phyloP scores from a whole-genome alignment of 2,329 filamentous ascomycete species.

The Fusarium setosum region DNA sequence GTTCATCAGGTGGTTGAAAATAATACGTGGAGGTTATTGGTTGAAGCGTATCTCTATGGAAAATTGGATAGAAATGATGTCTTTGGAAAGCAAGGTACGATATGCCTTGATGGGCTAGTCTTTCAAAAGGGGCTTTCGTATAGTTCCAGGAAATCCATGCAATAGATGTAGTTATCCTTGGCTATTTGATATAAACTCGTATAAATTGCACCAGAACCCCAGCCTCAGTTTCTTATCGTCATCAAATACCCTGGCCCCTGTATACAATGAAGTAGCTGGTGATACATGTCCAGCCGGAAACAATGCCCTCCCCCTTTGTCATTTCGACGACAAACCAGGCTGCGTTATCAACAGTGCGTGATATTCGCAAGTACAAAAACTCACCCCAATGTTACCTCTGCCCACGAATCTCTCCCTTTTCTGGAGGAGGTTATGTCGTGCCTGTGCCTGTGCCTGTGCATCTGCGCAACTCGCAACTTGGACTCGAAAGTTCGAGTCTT shows the following conservation, averaged over 20 bases:
- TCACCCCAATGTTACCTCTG: not conserved
- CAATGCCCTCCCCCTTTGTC: slow-evolving; percentile 9
- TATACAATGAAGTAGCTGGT: not conserved
- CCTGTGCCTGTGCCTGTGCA: slow-evolving; percentile 19
- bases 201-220: too few relatives aligned
- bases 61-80: too few relatives aligned
- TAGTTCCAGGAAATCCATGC: too few relatives aligned
- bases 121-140: too few relatives aligned
- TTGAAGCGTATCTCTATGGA: too few relatives aligned
- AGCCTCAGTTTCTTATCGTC: too few relatives aligned
- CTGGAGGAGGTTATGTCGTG: slow-evolving; percentile 23
- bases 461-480: slow-evolving; percentile 35
- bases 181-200: too few relatives aligned
- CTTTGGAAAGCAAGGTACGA: too few relatives aligned
- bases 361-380: too few relatives aligned
- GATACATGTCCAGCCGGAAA: slow-evolving; percentile 17
- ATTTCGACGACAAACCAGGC: slow-evolving; percentile 5
- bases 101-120: too few relatives aligned
- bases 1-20: not conserved
- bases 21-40: too few relatives aligned
- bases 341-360: not conserved
- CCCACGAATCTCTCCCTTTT: not conserved
- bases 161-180: too few relatives aligned
- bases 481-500: slow-evolving; percentile 35
- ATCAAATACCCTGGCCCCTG: not conserved